phyloP scores from a whole-genome alignment of 352 stramenopile species.

The Pythium brachiatum region DNA sequence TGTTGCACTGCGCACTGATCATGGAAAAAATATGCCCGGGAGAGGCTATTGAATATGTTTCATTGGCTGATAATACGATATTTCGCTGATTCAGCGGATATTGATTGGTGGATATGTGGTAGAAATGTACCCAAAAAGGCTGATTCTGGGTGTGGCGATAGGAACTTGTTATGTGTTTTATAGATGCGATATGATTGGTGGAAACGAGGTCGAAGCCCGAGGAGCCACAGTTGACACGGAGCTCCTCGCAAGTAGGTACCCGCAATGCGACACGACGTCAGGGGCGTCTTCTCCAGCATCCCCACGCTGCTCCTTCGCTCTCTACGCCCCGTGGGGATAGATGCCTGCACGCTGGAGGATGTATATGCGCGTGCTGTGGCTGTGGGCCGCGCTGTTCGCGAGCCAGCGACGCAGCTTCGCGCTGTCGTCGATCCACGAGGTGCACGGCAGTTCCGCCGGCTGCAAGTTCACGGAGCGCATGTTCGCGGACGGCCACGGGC shows the following conservation, averaged over 20 bases:
- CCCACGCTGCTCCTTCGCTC: too few species aligned
- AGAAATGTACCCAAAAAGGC: not conserved
- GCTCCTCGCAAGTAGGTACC: not conserved
- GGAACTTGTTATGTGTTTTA: not conserved
- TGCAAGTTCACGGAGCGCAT: conserved; percentile 74
- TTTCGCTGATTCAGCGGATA: not conserved
- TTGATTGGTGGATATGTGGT: not conserved
- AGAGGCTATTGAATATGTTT: not conserved
- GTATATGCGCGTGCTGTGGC: conserved; percentile 24
- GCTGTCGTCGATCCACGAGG: conserved; percentile 54
- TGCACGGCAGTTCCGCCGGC: conserved; percentile 53
- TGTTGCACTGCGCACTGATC: not conserved
- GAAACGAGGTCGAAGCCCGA: conserved; percentile 2
- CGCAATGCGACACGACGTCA: not conserved
- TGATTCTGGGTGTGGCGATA: not conserved
- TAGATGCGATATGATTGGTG: conserved; percentile 16
- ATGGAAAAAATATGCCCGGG: not conserved
- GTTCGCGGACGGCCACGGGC: conserved; percentile 67
- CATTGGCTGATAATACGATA: too few species aligned
- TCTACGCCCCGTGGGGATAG: too few species aligned
- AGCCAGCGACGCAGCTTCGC: conserved; percentile 31
- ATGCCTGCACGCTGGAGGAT: too few species aligned
- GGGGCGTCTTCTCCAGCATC: too few species aligned
- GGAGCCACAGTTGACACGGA: conserved; percentile 21
- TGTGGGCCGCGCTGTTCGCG: conserved; percentile 24